Evolutionary conservation across 495 filamentous ascomycete genomes (phyloP).

Genomic region (Oidiodendron maius): DNA sequence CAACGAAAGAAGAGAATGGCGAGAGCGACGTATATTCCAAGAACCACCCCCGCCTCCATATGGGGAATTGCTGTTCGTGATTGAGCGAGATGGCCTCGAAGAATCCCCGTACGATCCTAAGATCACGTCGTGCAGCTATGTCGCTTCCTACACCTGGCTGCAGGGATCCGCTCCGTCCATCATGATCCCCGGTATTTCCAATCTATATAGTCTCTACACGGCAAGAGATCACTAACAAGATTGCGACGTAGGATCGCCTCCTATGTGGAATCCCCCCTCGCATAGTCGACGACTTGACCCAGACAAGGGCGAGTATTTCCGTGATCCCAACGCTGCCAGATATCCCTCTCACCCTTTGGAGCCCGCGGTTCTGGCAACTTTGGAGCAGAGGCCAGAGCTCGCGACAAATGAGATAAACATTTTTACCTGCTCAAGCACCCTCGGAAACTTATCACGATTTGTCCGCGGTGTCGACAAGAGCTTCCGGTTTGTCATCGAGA

Average conservation of each 20-base stretch:
- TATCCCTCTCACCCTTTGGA: conserved; percentile 52
- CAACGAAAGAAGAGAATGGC: no score
- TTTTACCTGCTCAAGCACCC: conserved; percentile 54
- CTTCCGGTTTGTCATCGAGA: conserved; percentile 57
- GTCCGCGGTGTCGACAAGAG: conserved; percentile 9
- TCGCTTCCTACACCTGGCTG: conserved; percentile 53
- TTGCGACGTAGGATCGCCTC: conserved; percentile 51
- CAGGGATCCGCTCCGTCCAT: conserved; percentile 33
- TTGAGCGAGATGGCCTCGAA: not conserved
- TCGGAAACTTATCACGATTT: conserved; percentile 40
- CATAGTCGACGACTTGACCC: conserved; percentile 32
- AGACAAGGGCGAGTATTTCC: conserved; percentile 48
- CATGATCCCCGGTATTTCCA: conserved; percentile 23
- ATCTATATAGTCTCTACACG: not conserved
- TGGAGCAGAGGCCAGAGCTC: conserved; percentile 30
- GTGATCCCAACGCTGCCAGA: conserved; percentile 57
- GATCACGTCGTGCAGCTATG: conserved; percentile 29
- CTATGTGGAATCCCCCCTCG: conserved; percentile 28
- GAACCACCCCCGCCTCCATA: no score
- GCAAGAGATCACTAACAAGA: conserved; percentile 11
- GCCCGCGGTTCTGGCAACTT: conserved; percentile 46
- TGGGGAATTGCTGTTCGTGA: not conserved
- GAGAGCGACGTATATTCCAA: no score
- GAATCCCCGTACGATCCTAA: not conserved
- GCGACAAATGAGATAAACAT: conserved; percentile 43